Evolutionary conservation across 306 rosid species (phyloP).

Genomic region (Urtica urens): DNA sequence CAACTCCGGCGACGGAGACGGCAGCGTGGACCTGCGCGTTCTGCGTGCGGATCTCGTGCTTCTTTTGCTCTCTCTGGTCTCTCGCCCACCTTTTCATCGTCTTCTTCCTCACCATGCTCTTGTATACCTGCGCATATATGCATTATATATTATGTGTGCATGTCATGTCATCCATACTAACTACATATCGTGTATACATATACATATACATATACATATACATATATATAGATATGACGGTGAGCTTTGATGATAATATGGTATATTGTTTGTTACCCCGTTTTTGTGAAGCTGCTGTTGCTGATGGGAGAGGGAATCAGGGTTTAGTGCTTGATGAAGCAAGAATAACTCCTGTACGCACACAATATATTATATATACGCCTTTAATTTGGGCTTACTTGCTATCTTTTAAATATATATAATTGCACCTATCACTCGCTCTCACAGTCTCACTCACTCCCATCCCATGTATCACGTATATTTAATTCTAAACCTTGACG

Average conservation of each 20-base stretch:
- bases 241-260: too few relatives aligned
- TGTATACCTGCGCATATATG: constrained; percentile 60
- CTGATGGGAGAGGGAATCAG: constrained; percentile 66
- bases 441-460: too few relatives aligned
- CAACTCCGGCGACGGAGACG: constrained; percentile 90
- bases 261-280: constrained; percentile 41
- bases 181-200: too few relatives aligned
- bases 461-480: too few relatives aligned
- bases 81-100: constrained; percentile 70
- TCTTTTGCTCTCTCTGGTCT: constrained; percentile 94
- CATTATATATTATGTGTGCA: not conserved
- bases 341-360: constrained; percentile 58
- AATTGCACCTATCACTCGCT: too few relatives aligned
- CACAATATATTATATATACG: not conserved
- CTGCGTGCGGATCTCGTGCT: constrained; percentile 79
- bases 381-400: constrained; percentile 3
- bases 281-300: constrained; percentile 59
- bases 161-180: not conserved
- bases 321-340: constrained; percentile 76
- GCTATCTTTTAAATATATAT: too few relatives aligned
- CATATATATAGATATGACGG: too few relatives aligned
- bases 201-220: not conserved
- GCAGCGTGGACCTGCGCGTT: constrained; percentile 90
- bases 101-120: constrained; percentile 62
- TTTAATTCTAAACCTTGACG: too few relatives aligned